Evolutionary conservation across 163 green algal species (phyloP).

Genomic region (Chlamydomonas reinhardtii): DNA sequence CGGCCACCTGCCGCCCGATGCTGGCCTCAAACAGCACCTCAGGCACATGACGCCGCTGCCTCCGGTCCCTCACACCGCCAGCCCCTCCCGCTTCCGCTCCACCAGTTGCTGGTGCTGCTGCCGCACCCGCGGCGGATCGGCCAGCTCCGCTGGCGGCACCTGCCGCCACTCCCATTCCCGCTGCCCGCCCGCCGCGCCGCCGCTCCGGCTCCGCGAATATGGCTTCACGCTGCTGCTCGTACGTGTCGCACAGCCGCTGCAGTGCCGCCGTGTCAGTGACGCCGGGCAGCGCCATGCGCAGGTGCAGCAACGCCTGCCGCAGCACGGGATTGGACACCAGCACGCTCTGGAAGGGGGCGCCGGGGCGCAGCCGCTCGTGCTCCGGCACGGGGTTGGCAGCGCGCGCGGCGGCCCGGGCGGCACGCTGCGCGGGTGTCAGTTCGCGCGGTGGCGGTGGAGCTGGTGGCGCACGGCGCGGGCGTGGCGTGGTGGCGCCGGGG

Average conservation of each 20-base stretch:
- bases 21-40: constrained; percentile 17
- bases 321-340: constrained; percentile 26
- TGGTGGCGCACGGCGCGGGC: background rate
- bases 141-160: no score
- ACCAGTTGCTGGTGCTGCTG: background rate
- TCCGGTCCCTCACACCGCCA: no score
- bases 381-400: background rate
- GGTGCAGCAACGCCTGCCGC: constrained; percentile 33
- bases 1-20: background rate
- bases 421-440: no score
- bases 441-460: background rate
- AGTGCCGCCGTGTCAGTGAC: background rate
- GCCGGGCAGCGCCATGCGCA: constrained; percentile 21
- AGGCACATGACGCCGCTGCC: background rate
- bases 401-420: background rate
- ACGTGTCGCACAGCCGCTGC: constrained; percentile 3
- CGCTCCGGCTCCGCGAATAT: background rate
- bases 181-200: background rate
- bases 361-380: background rate
- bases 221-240: constrained; percentile 12
- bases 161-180: no score
- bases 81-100: no score
- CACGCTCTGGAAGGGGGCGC: background rate
- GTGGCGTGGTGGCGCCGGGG: constrained; percentile 26
- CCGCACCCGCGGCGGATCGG: no score